Evolutionary conservation across 2,329 filamentous ascomycete species (phyloP).

Genomic region (Amylocarpus encephaloides): DNA sequence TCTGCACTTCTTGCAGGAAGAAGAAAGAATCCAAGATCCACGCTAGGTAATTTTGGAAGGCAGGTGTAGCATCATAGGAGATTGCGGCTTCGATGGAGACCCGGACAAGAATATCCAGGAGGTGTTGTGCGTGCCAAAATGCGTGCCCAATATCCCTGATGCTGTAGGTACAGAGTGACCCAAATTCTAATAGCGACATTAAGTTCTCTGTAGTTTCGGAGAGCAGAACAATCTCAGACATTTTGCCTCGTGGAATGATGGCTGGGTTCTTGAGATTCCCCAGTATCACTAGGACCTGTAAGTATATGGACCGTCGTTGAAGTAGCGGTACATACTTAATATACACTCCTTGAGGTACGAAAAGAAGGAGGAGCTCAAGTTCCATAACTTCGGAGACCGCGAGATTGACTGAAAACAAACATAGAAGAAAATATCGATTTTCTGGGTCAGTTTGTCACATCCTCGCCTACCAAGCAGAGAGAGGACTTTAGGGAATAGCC

Average conservation of each 20-base stretch:
- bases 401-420: conserved; percentile 42
- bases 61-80: conserved; percentile 24
- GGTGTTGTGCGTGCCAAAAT: conserved; percentile 23
- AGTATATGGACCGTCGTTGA: background rate
- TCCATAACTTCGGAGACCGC: conserved; percentile 43
- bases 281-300: conserved; percentile 21
- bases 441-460: conserved; percentile 41
- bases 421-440: conserved; percentile 48
- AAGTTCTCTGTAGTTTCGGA: conserved; percentile 15
- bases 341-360: conserved; percentile 42
- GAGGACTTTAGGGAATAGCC: conserved; percentile 55
- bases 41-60: conserved; percentile 29
- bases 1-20: conserved; percentile 19
- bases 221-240: conserved; percentile 19
- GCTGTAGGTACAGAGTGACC: conserved; percentile 22
- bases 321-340: conserved; percentile 21
- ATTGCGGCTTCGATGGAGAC: conserved; percentile 24
- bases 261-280: conserved; percentile 19
- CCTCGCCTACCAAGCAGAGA: conserved; percentile 48
- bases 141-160: conserved; percentile 18
- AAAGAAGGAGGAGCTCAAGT: conserved; percentile 38
- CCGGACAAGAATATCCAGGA: conserved; percentile 27
- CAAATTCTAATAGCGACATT: background rate
- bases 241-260: conserved; percentile 10
- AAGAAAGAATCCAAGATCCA: conserved; percentile 31